phyloP scores from a whole-genome alignment of 495 filamentous ascomycete genomes.

The Aspergillus saccharolyticus region DNA sequence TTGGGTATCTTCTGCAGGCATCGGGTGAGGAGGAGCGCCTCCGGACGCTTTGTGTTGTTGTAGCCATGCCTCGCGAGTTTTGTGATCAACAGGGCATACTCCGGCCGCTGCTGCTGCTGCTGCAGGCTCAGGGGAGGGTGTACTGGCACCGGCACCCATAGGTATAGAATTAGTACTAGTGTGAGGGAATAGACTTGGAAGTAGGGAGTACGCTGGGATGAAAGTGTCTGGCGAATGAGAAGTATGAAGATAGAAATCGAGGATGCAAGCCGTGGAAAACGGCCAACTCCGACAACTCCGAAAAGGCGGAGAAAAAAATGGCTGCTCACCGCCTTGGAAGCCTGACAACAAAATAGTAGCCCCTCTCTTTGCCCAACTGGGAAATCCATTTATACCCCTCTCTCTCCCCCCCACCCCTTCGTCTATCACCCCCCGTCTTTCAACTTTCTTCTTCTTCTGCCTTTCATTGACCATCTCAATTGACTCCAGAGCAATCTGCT shows the following conservation, averaged over 20 bases:
- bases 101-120: constrained; percentile 25
- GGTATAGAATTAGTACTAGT: neutral
- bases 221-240: constrained; percentile 1
- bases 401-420: constrained; percentile 9
- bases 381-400: constrained; percentile 12
- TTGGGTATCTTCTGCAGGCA: constrained; percentile 26
- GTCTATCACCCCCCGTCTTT: constrained; percentile 6
- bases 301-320: constrained; percentile 25
- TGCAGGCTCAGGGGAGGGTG: constrained; percentile 26
- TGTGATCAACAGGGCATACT: constrained; percentile 82
- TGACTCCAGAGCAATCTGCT: neutral
- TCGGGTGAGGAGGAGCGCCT: constrained; percentile 28
- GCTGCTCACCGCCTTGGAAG: constrained; percentile 29
- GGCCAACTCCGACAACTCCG: constrained; percentile 2
- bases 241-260: constrained; percentile 4
- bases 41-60: constrained; percentile 38
- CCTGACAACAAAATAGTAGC: neutral
- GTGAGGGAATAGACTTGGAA: neutral
- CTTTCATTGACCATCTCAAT: neutral
- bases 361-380: constrained; percentile 12
- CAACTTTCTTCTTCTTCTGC: neutral
- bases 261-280: neutral
- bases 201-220: neutral
- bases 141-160: constrained; percentile 43
- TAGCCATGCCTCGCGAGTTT: constrained; percentile 80